Percentiles rank a stretch among this genome's conserved stretches.
phyloP scores from a whole-genome alignment of 495 filamentous ascomycete genomes.

The Melanomma pulvis-pyrius region DNA sequence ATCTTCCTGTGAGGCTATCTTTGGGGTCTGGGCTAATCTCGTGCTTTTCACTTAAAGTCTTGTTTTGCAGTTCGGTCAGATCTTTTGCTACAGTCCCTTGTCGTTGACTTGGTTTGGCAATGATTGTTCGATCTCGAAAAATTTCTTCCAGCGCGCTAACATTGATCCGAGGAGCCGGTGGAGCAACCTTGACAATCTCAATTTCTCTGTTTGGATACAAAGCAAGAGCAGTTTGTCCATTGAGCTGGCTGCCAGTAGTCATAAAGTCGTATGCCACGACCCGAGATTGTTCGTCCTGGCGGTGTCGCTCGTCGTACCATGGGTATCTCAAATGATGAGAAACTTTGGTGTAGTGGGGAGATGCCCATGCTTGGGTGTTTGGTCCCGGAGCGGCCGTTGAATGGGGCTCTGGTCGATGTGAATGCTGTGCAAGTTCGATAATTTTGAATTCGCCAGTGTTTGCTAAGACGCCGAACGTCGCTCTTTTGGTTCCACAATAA shows the following conservation, averaged over 20 bases:
- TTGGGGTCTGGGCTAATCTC: conserved; percentile 21
- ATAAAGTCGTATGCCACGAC: conserved; percentile 90
- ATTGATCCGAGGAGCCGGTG: conserved; percentile 29
- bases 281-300: conserved; percentile 59
- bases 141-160: conserved; percentile 39
- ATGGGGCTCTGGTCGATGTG: conserved; percentile 19
- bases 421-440: conserved; percentile 46
- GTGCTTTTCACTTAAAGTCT: conserved; percentile 30
- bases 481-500: conserved; percentile 73
- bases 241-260: conserved; percentile 59
- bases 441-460: conserved; percentile 78
- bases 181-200: conserved; percentile 60
- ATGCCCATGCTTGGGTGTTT: conserved; percentile 50
- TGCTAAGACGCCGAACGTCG: conserved; percentile 74
- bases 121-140: conserved; percentile 21
- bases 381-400: conserved; percentile 2
- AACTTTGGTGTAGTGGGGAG: conserved; percentile 51
- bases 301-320: conserved; percentile 50
- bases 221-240: conserved; percentile 68
- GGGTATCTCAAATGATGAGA: conserved; percentile 58
- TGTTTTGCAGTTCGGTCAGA: conserved; percentile 34
- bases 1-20: conserved; percentile 30
- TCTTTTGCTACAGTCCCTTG: conserved; percentile 37
- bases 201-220: conserved; percentile 69
- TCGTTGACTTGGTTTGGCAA: conserved; percentile 25